Evolutionary conservation across 106 monocot species (phyloP).

Genomic region (Dendrobium chrysotoxum): DNA sequence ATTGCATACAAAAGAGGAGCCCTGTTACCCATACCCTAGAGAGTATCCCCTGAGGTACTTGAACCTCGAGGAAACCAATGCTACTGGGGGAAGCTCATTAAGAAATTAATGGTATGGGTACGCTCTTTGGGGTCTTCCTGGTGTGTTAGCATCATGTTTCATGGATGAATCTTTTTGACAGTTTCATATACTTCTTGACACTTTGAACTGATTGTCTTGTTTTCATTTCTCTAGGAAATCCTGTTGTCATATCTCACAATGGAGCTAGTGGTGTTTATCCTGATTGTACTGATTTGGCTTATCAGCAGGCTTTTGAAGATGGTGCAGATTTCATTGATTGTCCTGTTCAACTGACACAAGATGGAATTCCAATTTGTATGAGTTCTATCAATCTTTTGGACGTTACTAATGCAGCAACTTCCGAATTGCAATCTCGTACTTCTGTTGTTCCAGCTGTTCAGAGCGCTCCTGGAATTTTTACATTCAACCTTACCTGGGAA

Average conservation of each 20-base stretch:
- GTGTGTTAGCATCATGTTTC: background rate
- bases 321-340: slow-evolving; percentile 89
- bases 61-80: background rate
- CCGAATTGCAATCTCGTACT: slow-evolving; percentile 20
- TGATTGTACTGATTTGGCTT: slow-evolving; percentile 84
- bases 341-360: slow-evolving; percentile 76
- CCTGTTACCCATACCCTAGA: background rate
- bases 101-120: background rate
- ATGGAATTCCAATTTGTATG: slow-evolving; percentile 68
- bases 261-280: slow-evolving; percentile 84
- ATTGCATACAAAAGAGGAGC: background rate
- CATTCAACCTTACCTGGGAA: slow-evolving; percentile 84
- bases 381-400: slow-evolving; percentile 58
- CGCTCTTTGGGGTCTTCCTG: background rate
- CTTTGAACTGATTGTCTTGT: background rate
- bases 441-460: slow-evolving; percentile 39
- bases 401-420: slow-evolving; percentile 41
- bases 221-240: slow-evolving; percentile 23
- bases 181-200: background rate
- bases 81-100: background rate
- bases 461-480: slow-evolving; percentile 44
- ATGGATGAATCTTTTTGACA: background rate
- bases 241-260: slow-evolving; percentile 58
- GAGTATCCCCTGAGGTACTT: background rate
- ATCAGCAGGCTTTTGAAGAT: slow-evolving; percentile 61